Base-by-base conservation (phyloP, 1,139 yeast genomes). In the Lodderomyces margitis region DNA sequence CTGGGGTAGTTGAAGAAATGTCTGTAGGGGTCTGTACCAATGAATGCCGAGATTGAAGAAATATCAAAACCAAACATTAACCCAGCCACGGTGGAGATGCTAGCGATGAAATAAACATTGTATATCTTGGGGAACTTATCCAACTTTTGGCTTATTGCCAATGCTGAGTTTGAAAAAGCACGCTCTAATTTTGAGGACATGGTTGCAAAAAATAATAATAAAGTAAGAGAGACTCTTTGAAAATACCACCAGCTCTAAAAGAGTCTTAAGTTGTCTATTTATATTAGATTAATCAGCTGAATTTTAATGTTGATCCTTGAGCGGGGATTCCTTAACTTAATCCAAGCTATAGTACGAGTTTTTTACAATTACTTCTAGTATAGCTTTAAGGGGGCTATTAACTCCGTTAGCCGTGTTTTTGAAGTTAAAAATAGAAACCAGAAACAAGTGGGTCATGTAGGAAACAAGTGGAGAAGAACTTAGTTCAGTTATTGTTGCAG, bases 21-120 rank as follows among this genome's bases (percentile, higher is more conserved):
- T 9, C 32, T 38, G 40, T 62, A 62, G 35, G 52, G 48, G 1
- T 21, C 36, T 35, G 68, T 62, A 31, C 80, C 76, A 32, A 81
- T 58, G 52, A 83, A 81, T 1, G 81, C 77, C 1, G 87, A 76
- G 67, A 83, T 70, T 3, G 86, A 81, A 0, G 87, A 79, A 33
- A 81, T 79, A 61, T 83, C 91, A 50, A 81, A 71, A 36, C 91
- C 91, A 58, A 81, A 74, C 65, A 82, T 70, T 57, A 78, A 62
- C 28, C 84, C 87, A n/a, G 81, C 77, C 6, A 79, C 53, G 51
- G 80, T 70, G 27, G 85, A 65, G 37, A 79, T 70, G 28, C 57
- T 48, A 28, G 80, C 70, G 43, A 78, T 74, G 36, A 68, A 54
- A 42, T 60, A 61, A 25, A 73, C 68, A 54, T 68, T 74, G 52